These are phyloP conservation scores for Rosa lucieae DNA, from an alignment of 306 rosid species.

Conservation along the genomic window DNA sequence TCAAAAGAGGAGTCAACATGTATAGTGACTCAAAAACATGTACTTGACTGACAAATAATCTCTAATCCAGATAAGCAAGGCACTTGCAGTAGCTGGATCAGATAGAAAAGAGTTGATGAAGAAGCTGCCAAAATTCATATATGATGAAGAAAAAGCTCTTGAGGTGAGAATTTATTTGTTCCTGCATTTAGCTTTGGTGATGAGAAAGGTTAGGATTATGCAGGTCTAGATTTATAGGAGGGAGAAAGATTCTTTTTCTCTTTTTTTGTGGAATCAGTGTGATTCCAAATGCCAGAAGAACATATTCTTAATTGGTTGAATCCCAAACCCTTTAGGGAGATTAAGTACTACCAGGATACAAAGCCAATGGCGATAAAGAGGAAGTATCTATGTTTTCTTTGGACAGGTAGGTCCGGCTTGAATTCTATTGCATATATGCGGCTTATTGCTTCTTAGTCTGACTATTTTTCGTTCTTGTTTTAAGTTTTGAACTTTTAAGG, in stretches of 20 bases:
- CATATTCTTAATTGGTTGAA: background rate
- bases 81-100: conserved; percentile 54
- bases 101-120: conserved; percentile 59
- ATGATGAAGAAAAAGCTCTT: conserved; percentile 63
- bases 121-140: conserved; percentile 66
- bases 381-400: background rate
- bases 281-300: background rate
- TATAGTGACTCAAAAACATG: background rate
- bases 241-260: background rate
- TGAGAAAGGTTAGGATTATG: background rate
- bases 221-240: background rate
- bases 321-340: background rate
- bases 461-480: background rate
- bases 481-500: background rate
- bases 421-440: background rate
- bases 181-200: conserved; percentile 10
- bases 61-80: conserved; percentile 47
- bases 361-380: background rate
- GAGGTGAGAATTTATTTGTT: conserved; percentile 48
- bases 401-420: background rate
- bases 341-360: background rate
- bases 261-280: background rate
- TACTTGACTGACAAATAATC: background rate
- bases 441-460: background rate
- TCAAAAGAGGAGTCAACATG: background rate